These are phyloP conservation scores for Lipomyces yamanashiensis DNA, from an alignment of 805 yeast species.

Conservation along the genomic window DNA sequence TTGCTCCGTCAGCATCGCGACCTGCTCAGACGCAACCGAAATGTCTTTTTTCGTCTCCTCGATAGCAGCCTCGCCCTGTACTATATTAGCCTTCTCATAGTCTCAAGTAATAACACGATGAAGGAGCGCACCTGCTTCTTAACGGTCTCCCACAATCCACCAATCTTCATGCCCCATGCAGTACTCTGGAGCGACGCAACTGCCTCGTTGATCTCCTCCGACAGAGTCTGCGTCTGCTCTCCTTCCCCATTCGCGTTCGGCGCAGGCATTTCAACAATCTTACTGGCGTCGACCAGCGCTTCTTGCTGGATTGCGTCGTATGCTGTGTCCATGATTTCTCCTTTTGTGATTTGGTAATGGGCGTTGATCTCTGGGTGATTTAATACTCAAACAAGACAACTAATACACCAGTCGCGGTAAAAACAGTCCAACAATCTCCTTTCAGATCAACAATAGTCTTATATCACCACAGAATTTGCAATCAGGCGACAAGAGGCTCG, in stretches of 20 bases:
- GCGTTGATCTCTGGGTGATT: not conserved
- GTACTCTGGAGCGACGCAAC: constrained; percentile 30
- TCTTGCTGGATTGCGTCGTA: constrained; percentile 35
- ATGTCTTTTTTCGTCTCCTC: constrained; percentile 41
- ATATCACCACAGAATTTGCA: too few relatives aligned
- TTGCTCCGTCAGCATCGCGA: constrained; percentile 25
- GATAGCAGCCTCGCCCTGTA: constrained; percentile 39
- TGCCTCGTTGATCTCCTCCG: constrained; percentile 36
- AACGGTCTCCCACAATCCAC: constrained; percentile 43
- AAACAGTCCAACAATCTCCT: too few relatives aligned
- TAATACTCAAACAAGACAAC: not conserved
- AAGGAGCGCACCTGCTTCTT: constrained; percentile 38
- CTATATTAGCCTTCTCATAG: not conserved
- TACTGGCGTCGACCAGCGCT: constrained; percentile 15
- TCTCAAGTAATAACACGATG: not conserved
- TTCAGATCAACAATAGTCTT: too few relatives aligned
- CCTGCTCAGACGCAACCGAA: constrained; percentile 36
- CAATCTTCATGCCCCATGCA: constrained; percentile 36
- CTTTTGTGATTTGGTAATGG: not conserved
- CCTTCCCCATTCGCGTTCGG: not conserved
- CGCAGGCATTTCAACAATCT: constrained; percentile 1
- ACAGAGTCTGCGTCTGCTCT: constrained; percentile 11
- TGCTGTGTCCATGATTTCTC: constrained; percentile 31
- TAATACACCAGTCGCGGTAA: too few relatives aligned
- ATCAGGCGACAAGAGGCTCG: too few relatives aligned